These are phyloP conservation scores for Lentinula raphanica DNA, from an alignment of 768 basidiomycete genomes.

Conservation along the genomic window DNA sequence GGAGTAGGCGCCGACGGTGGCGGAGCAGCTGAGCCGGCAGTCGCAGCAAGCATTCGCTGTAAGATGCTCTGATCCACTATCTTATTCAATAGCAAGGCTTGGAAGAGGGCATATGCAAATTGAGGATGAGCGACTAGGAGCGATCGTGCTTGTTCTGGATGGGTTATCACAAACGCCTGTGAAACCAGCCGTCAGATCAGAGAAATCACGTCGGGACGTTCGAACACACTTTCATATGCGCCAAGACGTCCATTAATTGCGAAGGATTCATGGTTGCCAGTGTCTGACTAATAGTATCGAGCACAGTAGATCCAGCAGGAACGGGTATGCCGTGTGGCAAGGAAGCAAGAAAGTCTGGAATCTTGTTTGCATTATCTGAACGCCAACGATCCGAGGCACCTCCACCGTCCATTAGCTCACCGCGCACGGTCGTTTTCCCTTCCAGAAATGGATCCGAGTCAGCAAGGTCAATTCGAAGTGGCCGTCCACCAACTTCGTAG, in stretches of 20 bases:
- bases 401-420: conserved; percentile 72
- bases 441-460: conserved; percentile 91
- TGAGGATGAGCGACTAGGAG: conserved; percentile 85
- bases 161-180: conserved; percentile 87
- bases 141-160: conserved; percentile 82
- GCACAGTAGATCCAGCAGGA: conserved; percentile 60
- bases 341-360: conserved; percentile 51
- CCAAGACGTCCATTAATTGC: conserved; percentile 88
- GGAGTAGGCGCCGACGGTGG: conserved; percentile 16
- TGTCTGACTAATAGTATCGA: conserved; percentile 82
- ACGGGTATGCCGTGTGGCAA: conserved; percentile 77
- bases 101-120: conserved; percentile 93
- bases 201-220: conserved; percentile 5
- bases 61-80: conserved; percentile 87
- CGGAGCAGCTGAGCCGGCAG: conserved; percentile 24
- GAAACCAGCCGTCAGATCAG: conserved; percentile 11
- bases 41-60: conserved; percentile 49
- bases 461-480: conserved; percentile 89
- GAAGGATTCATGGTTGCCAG: conserved; percentile 78
- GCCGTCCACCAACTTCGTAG: conserved; percentile 86
- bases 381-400: conserved; percentile 24
- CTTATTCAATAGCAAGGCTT: conserved; percentile 87
- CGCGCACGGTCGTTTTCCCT: conserved; percentile 83
- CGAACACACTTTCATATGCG: conserved; percentile 90
- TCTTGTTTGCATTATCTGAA: conserved; percentile 26